A percentile compares a stretch with the other conserved stretches of the same genome.
phyloP scores from a whole-genome alignment of 2,329 filamentous ascomycete genomes.

The Penicillium thymicola region DNA sequence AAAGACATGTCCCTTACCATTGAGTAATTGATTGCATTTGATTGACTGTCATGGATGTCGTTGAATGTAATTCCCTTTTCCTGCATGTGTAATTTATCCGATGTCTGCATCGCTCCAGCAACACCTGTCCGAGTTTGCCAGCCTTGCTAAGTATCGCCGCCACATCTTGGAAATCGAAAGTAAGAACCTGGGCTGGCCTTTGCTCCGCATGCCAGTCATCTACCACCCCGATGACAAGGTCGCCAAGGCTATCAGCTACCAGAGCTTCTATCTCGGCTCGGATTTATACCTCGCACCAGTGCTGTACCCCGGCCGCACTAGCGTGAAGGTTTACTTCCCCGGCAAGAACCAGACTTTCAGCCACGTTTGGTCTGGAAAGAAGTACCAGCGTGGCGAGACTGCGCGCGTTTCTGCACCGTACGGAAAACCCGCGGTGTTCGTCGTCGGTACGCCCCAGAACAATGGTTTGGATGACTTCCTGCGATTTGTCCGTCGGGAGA shows the following conservation, averaged over 20 bases:
- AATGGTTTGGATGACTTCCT: constrained; percentile 17
- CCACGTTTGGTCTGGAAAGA: constrained; percentile 20
- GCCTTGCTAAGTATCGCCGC: constrained; percentile 32
- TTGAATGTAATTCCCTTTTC: no score
- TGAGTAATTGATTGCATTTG: no score
- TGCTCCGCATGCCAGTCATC: constrained; percentile 25
- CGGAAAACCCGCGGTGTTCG: constrained; percentile 22
- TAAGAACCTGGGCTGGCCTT: constrained; percentile 20
- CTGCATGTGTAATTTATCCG: no score
- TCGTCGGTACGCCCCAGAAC: constrained; percentile 17
- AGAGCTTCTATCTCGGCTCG: constrained; percentile 23
- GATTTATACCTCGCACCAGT: constrained; percentile 25
- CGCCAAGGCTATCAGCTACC: constrained; percentile 22
- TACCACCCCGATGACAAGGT: constrained; percentile 19
- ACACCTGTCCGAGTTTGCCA: no score
- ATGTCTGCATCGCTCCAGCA: no score
- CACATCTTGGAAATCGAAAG: constrained; percentile 27
- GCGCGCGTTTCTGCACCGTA: constrained; percentile 14
- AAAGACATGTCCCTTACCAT: no score
- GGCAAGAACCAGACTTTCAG: constrained; percentile 15
- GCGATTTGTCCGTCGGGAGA: constrained; percentile 18
- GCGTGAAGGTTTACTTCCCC: constrained; percentile 21
- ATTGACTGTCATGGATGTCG: no score
- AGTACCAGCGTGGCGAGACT: constrained; percentile 15
- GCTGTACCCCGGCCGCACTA: constrained; percentile 14